These are phyloP conservation scores for Avena atlantica DNA, from an alignment of 176 grass and related monocot species.

Conservation along the genomic window DNA sequence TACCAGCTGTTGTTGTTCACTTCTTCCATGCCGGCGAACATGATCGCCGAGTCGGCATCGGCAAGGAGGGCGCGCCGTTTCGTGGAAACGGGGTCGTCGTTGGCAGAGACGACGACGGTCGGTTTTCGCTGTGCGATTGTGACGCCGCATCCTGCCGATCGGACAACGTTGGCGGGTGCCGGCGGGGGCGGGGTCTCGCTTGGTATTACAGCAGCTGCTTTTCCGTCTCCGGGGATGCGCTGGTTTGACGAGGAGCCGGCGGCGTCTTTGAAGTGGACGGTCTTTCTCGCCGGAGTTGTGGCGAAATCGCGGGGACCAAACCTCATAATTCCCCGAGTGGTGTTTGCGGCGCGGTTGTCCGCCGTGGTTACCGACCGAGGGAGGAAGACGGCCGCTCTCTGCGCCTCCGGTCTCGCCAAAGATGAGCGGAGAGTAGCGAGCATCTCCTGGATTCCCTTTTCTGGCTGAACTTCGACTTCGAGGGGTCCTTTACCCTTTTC, in stretches of 20 bases:
- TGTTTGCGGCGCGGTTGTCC: background rate
- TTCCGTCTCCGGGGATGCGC: background rate
- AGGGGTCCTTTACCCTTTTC: background rate
- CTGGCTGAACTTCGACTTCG: background rate
- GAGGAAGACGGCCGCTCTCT: background rate
- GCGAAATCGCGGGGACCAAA: background rate
- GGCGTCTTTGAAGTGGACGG: background rate
- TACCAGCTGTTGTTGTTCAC: constrained; percentile 31
- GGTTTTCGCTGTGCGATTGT: background rate
- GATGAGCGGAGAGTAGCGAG: too few species aligned
- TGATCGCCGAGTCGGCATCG: background rate
- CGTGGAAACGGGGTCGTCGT: background rate
- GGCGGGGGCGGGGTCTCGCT: background rate
- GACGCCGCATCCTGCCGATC: background rate
- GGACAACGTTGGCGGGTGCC: background rate
- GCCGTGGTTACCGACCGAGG: background rate
- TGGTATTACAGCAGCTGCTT: background rate
- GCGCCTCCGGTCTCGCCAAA: background rate
- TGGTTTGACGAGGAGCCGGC: constrained; percentile 1
- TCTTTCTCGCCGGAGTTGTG: background rate
- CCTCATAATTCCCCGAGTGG: background rate
- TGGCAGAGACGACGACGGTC: background rate
- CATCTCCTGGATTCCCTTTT: background rate
- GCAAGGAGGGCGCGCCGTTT: constrained; percentile 23
- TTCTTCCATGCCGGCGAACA: constrained; percentile 36